Conservation (phyloP, 352 stramenopile genomes). For the Globisporangium spinosum region DNA sequence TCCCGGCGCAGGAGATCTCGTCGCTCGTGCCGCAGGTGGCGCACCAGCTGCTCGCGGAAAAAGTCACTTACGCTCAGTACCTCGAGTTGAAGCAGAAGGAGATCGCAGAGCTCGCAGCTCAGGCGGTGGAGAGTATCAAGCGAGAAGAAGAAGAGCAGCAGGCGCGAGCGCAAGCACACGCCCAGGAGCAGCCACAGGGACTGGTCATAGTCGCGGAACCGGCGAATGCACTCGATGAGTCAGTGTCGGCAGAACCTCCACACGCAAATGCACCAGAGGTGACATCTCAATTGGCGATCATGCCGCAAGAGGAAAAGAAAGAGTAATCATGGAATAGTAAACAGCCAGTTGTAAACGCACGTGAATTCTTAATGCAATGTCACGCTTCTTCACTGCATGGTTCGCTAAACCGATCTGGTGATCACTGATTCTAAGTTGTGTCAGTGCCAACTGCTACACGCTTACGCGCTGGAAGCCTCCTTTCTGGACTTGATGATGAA, state of each 20-base stretch:
- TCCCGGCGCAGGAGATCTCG: slow-evolving; percentile 58
- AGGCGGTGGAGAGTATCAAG: slow-evolving; percentile 15
- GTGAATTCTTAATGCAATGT: neutral
- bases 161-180: slow-evolving; percentile 11
- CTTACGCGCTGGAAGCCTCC: neutral
- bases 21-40: slow-evolving; percentile 49
- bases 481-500: neutral
- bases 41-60: slow-evolving; percentile 56
- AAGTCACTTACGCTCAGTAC: slow-evolving; percentile 56
- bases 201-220: slow-evolving; percentile 11
- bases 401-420: neutral
- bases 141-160: slow-evolving; percentile 16
- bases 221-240: slow-evolving; percentile 19
- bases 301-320: slow-evolving; percentile 12
- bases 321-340: slow-evolving; percentile 3
- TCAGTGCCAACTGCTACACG: neutral
- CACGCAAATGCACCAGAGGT: neutral
- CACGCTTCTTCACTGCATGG: neutral
- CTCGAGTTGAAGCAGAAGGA: slow-evolving; percentile 33
- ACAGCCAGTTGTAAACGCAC: neutral
- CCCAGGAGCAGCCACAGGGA: slow-evolving; percentile 18
- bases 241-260: slow-evolving; percentile 5
- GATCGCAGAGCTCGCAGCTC: slow-evolving; percentile 15
- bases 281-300: slow-evolving; percentile 5
- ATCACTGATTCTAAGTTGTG: neutral